Percentiles rank a stretch among this genome's conserved stretches.
These are phyloP conservation scores for Bruguiera sexangula DNA, from an alignment of 345 rosid species.

Conservation along the genomic window DNA sequence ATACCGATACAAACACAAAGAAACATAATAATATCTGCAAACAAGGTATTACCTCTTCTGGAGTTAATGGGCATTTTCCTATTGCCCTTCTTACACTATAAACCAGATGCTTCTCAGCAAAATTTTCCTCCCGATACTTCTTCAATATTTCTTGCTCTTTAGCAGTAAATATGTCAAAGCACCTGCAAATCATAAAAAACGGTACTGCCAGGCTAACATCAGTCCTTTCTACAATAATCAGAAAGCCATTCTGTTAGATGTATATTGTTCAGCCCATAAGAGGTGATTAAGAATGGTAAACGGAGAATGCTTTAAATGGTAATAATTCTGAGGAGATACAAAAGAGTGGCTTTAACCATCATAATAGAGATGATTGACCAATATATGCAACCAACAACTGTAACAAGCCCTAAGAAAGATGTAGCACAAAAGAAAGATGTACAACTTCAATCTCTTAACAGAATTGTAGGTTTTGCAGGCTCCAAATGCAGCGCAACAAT, in stretches of 20 bases:
- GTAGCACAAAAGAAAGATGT: too few species aligned
- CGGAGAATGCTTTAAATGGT: not conserved
- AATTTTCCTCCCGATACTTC: constrained; percentile 83
- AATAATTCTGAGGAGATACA: not conserved
- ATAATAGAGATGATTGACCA: not conserved
- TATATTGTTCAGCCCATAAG: not conserved
- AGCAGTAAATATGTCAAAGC: constrained; percentile 82
- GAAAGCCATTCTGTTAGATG: not conserved
- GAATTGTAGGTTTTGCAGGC: too few species aligned
- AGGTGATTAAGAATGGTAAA: not conserved
- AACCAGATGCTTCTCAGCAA: constrained; percentile 66
- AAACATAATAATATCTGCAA: not conserved
- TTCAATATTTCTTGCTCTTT: constrained; percentile 65
- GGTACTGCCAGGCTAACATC: not conserved
- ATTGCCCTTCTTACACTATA: constrained; percentile 76
- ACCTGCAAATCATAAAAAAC: constrained; percentile 43
- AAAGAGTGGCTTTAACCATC: not conserved
- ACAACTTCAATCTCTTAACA: too few species aligned
- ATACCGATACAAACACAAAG: not conserved
- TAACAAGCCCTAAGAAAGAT: not conserved
- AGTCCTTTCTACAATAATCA: not conserved
- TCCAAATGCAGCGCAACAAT: not conserved
- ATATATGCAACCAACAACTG: not conserved
- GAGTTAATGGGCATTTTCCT: constrained; percentile 89
- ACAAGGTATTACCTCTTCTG: constrained; percentile 64